phyloP scores from a whole-genome alignment of 2,329 filamentous ascomycete species.

The Alternaria postmessia region DNA sequence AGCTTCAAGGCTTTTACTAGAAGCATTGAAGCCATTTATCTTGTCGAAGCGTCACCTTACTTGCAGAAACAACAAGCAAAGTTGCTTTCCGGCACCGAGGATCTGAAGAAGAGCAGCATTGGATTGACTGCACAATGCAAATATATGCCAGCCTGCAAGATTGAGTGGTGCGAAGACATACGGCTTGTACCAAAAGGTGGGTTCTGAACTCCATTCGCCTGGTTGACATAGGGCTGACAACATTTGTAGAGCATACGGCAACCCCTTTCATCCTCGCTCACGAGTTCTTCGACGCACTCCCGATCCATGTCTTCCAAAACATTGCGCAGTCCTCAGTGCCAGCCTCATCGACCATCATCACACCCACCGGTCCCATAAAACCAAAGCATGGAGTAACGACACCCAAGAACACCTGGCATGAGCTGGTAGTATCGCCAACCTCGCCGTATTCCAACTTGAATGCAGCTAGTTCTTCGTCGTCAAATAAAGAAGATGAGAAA shows the following conservation, averaged over 20 bases:
- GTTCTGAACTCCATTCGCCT: slow-evolving; percentile 29
- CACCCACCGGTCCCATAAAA: slow-evolving; percentile 59
- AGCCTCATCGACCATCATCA: slow-evolving; percentile 54
- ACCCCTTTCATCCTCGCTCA: slow-evolving; percentile 95
- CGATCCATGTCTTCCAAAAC: slow-evolving; percentile 93
- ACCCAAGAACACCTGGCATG: slow-evolving; percentile 52
- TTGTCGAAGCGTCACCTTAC: slow-evolving; percentile 90
- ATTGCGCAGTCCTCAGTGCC: slow-evolving; percentile 58
- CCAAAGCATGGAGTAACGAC: slow-evolving; percentile 49
- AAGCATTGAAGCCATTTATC: slow-evolving; percentile 85
- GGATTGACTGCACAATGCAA: slow-evolving; percentile 80
- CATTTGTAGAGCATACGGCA: slow-evolving; percentile 66
- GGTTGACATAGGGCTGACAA: slow-evolving; percentile 22
- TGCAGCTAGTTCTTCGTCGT: slow-evolving; percentile 14
- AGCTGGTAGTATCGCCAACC: slow-evolving; percentile 55
- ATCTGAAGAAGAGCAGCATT: slow-evolving; percentile 73
- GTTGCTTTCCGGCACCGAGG: slow-evolving; percentile 78
- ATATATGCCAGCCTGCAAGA: slow-evolving; percentile 71
- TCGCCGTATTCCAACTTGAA: slow-evolving; percentile 53
- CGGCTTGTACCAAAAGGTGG: slow-evolving; percentile 77
- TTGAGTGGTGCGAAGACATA: slow-evolving; percentile 91
- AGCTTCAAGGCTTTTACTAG: slow-evolving; percentile 81
- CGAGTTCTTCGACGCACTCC: slow-evolving; percentile 97
- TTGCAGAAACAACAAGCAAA: slow-evolving; percentile 80
- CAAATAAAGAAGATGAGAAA: slow-evolving; percentile 36